phyloP scores from a whole-genome alignment of 2,329 filamentous ascomycete species.

The Chaetomiaceae sp. region DNA sequence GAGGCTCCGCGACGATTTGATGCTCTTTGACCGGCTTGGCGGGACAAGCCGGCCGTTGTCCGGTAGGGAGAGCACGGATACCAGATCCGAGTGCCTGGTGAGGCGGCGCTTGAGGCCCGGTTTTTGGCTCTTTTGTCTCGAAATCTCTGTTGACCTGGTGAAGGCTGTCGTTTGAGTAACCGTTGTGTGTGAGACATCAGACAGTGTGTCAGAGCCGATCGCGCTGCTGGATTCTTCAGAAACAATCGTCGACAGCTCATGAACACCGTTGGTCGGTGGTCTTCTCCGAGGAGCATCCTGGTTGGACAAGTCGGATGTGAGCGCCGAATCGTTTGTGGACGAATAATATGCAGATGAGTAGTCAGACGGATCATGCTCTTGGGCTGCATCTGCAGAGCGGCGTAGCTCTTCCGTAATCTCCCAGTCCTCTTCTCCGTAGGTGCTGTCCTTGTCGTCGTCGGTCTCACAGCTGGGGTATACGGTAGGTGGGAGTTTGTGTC shows the following conservation, averaged over 20 bases:
- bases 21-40: conserved; percentile 58
- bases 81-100: conserved; percentile 87
- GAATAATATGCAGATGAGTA: conserved; percentile 22
- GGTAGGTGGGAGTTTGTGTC: conserved; percentile 39
- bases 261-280: conserved; percentile 49
- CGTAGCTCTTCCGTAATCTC: conserved; percentile 24
- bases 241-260: conserved; percentile 53
- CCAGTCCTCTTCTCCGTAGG: conserved; percentile 22
- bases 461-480: conserved; percentile 41
- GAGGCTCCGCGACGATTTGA: conserved; percentile 71
- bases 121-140: conserved; percentile 42
- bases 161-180: conserved; percentile 47
- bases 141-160: conserved; percentile 41
- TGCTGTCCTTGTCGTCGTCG: conserved; percentile 24
- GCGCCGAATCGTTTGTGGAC: conserved; percentile 27
- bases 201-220: conserved; percentile 44
- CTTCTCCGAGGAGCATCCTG: conserved; percentile 21
- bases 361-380: conserved; percentile 29
- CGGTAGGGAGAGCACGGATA: conserved; percentile 80
- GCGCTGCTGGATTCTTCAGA: conserved; percentile 45
- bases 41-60: conserved; percentile 42
- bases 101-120: conserved; percentile 63
- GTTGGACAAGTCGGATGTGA: conserved; percentile 24
- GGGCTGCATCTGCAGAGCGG: conserved; percentile 30
- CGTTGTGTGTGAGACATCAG: conserved; percentile 44